phyloP scores from a whole-genome alignment of 352 stramenopile species.

The Globisporangium cederbergense region DNA sequence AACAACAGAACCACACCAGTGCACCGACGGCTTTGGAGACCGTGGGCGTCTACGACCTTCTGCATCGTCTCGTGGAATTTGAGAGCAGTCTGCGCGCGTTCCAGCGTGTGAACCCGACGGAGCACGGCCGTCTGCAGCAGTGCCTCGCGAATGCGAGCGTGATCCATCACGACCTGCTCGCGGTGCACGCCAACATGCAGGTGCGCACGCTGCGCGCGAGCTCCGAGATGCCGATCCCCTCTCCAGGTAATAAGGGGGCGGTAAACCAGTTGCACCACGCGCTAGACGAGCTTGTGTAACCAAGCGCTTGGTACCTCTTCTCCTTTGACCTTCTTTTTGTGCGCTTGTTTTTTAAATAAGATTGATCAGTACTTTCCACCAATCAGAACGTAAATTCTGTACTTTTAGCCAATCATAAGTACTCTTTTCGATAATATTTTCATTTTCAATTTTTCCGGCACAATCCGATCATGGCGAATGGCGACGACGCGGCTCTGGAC shows the following conservation, averaged over 20 bases:
- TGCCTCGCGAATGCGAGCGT: conserved; percentile 15
- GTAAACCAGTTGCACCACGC: neutral
- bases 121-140: conserved; percentile 13
- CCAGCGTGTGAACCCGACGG: conserved; percentile 6
- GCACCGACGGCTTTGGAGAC: neutral
- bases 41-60: conserved; percentile 7
- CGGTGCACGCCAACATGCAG: conserved; percentile 16
- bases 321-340: no score
- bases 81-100: conserved; percentile 11
- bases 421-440: neutral
- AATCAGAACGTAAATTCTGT: neutral
- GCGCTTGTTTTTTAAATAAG: no score
- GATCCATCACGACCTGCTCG: conserved; percentile 19
- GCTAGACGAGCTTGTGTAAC: conserved; percentile 3
- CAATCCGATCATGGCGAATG: neutral
- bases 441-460: neutral
- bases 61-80: conserved; percentile 11
- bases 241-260: neutral
- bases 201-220: conserved; percentile 16
- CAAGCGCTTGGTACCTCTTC: neutral
- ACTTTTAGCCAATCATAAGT: neutral
- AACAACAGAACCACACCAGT: conserved; percentile 1
- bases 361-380: neutral
- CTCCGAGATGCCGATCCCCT: neutral
- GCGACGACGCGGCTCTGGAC: neutral